Base-by-base conservation (phyloP, 2,329 filamentous ascomycete genomes). In the Aspergillus sp. region DNA sequence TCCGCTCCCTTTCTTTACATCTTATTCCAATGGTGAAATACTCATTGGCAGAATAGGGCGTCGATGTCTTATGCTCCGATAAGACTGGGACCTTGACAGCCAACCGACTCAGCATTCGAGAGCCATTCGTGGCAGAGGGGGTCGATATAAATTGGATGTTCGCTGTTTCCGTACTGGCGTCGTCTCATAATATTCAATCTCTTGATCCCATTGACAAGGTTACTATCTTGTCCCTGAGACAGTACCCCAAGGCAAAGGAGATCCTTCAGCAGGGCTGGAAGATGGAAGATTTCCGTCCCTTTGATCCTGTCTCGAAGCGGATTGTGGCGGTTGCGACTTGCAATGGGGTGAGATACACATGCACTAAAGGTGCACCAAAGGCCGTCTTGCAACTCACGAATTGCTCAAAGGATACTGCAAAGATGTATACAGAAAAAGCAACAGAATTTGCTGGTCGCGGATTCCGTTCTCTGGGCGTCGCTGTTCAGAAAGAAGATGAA, bases 111-210 rank as follows among this genome's bases (percentile, higher is more conserved):
- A 85, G 80, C 59, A 85, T 88, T 58, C 83, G 84, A 55, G 84
- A 88, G 58, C 85, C 85, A 2, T 88, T 82, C 66, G 83, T 88
- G 41, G 80, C 83, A 36, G 84, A 88, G 67, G 85, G 84, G 46
- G 79, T 86, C 57, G 84, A 88, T 64, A 78, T 87, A 63, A 84
- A 88, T 72, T 88, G 84, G 83, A 86, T 88, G 82, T 88, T 88
- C 80, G 83, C 85, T 46, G 84, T 86, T 51, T 84, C 85, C 48
- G 83, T 82, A 47, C 76, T 88, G 26, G 85, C 85, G 43, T 87
- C 83, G 39, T 88, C 84, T 33, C 85, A 88, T 72, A 88, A 88
- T 67, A 78, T 86, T 67, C 83, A 85, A 69, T 83, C 83, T 36
- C 77, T 88, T 47, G 85, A 88, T 63, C 84, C 85, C 29, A 88